phyloP scores from a whole-genome alignment of 495 filamentous ascomycete species.

The Pseudevernia furfuracea region DNA sequence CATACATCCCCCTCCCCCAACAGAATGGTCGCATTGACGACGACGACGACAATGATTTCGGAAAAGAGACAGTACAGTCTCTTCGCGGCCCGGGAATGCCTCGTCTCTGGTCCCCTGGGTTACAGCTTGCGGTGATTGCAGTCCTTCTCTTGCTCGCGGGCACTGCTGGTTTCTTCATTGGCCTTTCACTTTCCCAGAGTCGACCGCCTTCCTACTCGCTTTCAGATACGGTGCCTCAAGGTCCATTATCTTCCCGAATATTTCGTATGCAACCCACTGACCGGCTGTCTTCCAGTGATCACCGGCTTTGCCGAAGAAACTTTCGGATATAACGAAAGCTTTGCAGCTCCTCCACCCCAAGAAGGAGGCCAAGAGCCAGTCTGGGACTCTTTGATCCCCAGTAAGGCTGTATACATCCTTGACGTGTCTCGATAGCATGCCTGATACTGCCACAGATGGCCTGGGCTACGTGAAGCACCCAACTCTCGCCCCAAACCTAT shows the following conservation, averaged over 20 bases:
- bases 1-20: not conserved
- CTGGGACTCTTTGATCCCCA: conserved; percentile 27
- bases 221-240: not conserved
- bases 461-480: conserved; percentile 23
- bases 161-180: conserved; percentile 2
- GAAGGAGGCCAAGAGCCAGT: conserved; percentile 19
- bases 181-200: not conserved
- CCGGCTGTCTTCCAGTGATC: not conserved
- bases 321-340: conserved; percentile 11
- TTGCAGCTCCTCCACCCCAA: conserved; percentile 9
- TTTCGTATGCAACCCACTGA: not conserved
- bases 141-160: not conserved
- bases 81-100: not conserved
- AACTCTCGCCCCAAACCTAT: conserved; percentile 10
- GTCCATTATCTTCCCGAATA: not conserved
- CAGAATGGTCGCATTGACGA: not conserved
- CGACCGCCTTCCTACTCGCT: not conserved
- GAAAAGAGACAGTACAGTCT: not conserved
- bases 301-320: not conserved
- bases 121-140: not conserved
- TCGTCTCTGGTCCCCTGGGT: not conserved
- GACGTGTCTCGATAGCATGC: not conserved
- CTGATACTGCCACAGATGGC: conserved; percentile 18
- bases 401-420: conserved; percentile 9
- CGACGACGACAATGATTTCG: not conserved